phyloP scores from a whole-genome alignment of 306 rosid genomes.

The Mimosa bimucronata region DNA sequence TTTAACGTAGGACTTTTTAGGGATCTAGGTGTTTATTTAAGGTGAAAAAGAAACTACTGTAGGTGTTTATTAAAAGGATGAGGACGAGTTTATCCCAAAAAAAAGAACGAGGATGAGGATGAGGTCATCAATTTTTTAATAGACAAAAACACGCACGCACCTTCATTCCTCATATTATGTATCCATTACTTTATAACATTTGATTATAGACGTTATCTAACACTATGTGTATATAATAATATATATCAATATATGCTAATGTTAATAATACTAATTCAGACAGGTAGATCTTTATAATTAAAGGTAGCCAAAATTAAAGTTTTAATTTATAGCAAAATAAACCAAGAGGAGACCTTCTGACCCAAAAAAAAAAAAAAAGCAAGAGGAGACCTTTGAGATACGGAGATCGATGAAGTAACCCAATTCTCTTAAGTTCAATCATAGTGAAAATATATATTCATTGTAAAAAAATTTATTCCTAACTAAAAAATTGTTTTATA shows the following conservation, averaged over 20 bases:
- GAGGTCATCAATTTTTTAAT: neutral
- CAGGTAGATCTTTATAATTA: neutral
- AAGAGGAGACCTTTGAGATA: neutral
- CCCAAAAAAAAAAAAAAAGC: too few species aligned
- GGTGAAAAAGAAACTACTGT: too few species aligned
- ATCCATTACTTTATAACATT: neutral
- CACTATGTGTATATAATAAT: neutral
- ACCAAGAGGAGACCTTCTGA: neutral
- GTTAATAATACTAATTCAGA: neutral
- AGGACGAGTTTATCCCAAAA: too few species aligned
- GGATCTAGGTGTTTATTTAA: too few species aligned
- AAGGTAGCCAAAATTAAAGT: neutral
- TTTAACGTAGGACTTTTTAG: too few species aligned
- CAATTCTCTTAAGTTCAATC: too few species aligned
- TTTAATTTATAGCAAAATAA: neutral
- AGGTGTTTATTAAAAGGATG: neutral
- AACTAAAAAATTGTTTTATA: too few species aligned
- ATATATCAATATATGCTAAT: neutral
- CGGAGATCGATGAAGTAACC: too few species aligned
- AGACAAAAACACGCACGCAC: neutral
- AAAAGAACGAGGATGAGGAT: neutral
- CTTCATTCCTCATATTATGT: neutral
- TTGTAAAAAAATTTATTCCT: too few species aligned
- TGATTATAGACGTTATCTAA: neutral
- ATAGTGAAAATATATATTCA: too few species aligned